Conservation (phyloP, 2,329 filamentous ascomycete species). For the Epicoccum sorghinum region DNA sequence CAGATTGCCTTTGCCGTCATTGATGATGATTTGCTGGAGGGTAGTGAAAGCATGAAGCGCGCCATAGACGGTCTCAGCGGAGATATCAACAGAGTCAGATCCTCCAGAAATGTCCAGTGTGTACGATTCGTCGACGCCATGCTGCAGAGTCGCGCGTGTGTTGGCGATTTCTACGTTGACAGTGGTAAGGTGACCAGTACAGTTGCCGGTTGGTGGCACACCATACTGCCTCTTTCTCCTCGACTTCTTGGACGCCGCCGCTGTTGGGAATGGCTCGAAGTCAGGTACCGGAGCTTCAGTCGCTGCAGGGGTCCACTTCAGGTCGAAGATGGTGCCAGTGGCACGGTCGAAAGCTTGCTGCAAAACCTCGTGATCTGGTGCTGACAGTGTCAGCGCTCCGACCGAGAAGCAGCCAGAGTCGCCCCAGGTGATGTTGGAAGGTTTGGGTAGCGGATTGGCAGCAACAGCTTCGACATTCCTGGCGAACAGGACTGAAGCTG, state of each 20-base stretch:
- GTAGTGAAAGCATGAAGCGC: constrained; percentile 63
- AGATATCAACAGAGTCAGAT: constrained; percentile 54
- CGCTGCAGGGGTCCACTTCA: constrained; percentile 62
- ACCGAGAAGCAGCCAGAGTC: constrained; percentile 57
- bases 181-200: constrained; percentile 45
- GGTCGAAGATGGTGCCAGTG: constrained; percentile 53
- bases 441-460: constrained; percentile 62
- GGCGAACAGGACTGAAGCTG: constrained; percentile 45
- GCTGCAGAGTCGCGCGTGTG: constrained; percentile 56
- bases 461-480: constrained; percentile 52
- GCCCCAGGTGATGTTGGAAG: constrained; percentile 60
- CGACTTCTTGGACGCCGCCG: constrained; percentile 29
- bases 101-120: constrained; percentile 52
- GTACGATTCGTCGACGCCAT: constrained; percentile 65
- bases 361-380: constrained; percentile 45
- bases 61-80: constrained; percentile 60
- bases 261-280: constrained; percentile 60
- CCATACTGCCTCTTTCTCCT: constrained; percentile 33
- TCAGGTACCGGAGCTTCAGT: constrained; percentile 58
- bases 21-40: constrained; percentile 62
- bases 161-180: constrained; percentile 57
- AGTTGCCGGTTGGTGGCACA: constrained; percentile 24
- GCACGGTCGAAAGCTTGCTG: constrained; percentile 58
- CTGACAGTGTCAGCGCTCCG: constrained; percentile 48
- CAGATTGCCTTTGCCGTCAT: constrained; percentile 51